Evolutionary conservation across 371 early-diverging fungal genomes (phyloP).

Genomic region (Dinochytrium kinnereticum): DNA sequence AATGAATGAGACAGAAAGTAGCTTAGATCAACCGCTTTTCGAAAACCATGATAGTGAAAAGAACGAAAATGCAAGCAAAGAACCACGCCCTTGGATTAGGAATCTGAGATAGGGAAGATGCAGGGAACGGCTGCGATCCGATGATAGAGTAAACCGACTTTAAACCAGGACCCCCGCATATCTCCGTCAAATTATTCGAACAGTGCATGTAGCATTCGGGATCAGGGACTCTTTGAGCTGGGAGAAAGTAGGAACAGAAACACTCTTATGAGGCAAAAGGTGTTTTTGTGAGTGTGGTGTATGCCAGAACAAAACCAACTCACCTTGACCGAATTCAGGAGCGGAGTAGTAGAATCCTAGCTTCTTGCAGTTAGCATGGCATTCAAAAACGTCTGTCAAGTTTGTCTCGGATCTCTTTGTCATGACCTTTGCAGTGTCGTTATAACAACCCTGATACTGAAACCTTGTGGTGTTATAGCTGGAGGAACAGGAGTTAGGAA

Average conservation of each 20-base stretch:
- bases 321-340: background rate
- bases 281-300: background rate
- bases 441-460: conserved; percentile 1
- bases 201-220: conserved; percentile 8
- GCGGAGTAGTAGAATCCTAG: background rate
- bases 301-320: background rate
- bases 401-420: background rate
- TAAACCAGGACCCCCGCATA: background rate
- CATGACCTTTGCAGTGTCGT: background rate
- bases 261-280: background rate
- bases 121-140: background rate
- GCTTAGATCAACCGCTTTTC: no score
- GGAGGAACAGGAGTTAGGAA: no score
- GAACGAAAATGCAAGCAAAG: no score
- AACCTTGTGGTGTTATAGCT: background rate
- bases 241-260: background rate
- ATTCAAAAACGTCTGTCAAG: background rate
- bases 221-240: background rate
- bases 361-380: background rate
- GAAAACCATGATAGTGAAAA: no score
- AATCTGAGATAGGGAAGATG: no score
- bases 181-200: background rate
- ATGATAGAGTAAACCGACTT: background rate
- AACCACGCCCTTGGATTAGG: no score
- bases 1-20: no score